phyloP scores from a whole-genome alignment of 2,329 filamentous ascomycete genomes.

The Claviceps digitariae region DNA sequence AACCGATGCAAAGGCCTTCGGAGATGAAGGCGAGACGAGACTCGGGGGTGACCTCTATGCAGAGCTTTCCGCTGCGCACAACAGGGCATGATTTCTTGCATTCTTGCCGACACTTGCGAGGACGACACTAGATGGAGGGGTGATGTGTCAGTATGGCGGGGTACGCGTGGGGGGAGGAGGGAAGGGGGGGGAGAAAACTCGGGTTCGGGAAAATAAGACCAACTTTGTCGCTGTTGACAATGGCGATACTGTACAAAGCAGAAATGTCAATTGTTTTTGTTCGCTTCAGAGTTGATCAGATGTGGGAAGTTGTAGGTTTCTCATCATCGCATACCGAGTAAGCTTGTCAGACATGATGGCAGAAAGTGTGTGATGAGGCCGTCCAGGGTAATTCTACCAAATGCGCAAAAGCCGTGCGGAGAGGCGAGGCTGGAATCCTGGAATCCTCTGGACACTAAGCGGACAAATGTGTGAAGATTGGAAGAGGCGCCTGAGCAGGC shows the following conservation, averaged over 20 bases:
- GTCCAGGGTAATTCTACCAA: constrained; percentile 4
- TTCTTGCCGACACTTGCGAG: constrained; percentile 84
- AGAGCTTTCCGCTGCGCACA: constrained; percentile 91
- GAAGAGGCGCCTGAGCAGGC: constrained; percentile 4
- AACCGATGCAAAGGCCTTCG: constrained; percentile 90
- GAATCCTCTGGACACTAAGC: background rate
- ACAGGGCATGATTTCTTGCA: constrained; percentile 99
- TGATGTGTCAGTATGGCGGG: constrained; percentile 17
- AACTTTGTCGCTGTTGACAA: constrained; percentile 97
- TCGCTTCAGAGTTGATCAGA: background rate
- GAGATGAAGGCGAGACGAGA: constrained; percentile 98
- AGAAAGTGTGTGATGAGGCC: constrained; percentile 7
- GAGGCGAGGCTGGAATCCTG: background rate
- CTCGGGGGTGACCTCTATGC: constrained; percentile 80
- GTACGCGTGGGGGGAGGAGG: constrained; percentile 7
- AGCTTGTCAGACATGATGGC: constrained; percentile 79
- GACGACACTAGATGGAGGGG: constrained; percentile 22
- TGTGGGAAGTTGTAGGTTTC: background rate
- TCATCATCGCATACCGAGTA: constrained; percentile 60
- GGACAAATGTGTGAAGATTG: background rate
- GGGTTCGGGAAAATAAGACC: constrained; percentile 12
- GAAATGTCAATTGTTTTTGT: constrained; percentile 13
- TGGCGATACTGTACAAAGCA: constrained; percentile 63
- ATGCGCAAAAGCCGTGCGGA: background rate
- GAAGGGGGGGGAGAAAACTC: constrained; percentile 6